phyloP scores from a whole-genome alignment of 2,329 filamentous ascomycete species.

The Amphichorda felina region DNA sequence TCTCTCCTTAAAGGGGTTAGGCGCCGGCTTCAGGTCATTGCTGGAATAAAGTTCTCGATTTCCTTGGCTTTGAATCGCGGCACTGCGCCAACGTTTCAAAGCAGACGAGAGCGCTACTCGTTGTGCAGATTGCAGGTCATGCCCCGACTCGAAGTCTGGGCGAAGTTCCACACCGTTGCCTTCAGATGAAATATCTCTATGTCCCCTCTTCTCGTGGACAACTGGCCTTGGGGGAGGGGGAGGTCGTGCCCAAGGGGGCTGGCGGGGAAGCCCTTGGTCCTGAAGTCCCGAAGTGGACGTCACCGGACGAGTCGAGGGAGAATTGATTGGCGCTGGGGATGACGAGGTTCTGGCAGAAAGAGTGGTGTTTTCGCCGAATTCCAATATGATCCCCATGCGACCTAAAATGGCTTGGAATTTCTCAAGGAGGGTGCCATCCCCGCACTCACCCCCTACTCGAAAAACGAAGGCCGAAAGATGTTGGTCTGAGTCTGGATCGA shows the following conservation, averaged over 20 bases:
- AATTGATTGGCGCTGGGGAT: conserved; percentile 5
- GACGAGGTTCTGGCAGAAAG: conserved; percentile 7
- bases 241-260: too few relatives aligned
- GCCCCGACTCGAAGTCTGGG: neutral
- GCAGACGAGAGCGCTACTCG: conserved; percentile 1
- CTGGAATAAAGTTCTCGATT: neutral
- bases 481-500: conserved; percentile 62
- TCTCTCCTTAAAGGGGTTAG: neutral
- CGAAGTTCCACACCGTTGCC: too few relatives aligned
- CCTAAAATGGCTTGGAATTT: conserved; percentile 59
- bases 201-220: too few relatives aligned
- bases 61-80: neutral
- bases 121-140: neutral
- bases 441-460: conserved; percentile 57
- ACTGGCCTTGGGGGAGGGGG: too few relatives aligned
- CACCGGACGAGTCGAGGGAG: conserved; percentile 8
- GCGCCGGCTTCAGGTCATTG: neutral
- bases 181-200: too few relatives aligned
- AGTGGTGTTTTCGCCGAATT: conserved; percentile 34
- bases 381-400: conserved; percentile 60
- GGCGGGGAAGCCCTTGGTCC: too few relatives aligned
- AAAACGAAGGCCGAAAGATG: conserved; percentile 70
- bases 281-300: neutral
- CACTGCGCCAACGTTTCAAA: conserved; percentile 2
- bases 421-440: conserved; percentile 46